Conservation (phyloP, 257 asterid species). For the Scutellaria galericulata region DNA sequence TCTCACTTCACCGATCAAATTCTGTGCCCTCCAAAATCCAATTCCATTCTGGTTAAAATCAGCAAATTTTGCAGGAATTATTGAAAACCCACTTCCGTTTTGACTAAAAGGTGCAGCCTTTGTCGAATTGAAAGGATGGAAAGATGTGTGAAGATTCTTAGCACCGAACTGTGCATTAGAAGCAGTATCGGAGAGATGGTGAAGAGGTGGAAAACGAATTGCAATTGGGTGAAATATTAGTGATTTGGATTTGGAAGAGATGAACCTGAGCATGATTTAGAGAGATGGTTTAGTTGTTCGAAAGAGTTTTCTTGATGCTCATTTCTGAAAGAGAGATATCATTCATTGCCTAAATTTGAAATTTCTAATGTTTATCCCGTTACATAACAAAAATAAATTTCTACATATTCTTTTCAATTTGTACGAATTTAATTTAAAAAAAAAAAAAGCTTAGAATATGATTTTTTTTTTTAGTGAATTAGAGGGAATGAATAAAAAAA, state of each 20-base stretch:
- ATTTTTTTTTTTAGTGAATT: too few relatives aligned
- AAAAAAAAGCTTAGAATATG: too few relatives aligned
- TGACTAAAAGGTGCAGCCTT: slow-evolving; percentile 34
- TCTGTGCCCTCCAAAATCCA: slow-evolving; percentile 35
- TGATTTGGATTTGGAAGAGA: slow-evolving; percentile 41
- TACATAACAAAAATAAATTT: too few relatives aligned
- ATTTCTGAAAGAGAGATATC: too few relatives aligned
- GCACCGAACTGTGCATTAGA: slow-evolving; percentile 18
- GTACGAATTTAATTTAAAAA: too few relatives aligned
- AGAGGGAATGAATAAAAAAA: too few relatives aligned
- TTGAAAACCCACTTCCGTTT: slow-evolving; percentile 30
- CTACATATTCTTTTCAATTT: too few relatives aligned
- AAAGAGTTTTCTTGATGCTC: not conserved
- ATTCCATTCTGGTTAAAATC: slow-evolving; percentile 30
- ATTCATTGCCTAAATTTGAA: too few relatives aligned
- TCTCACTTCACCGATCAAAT: slow-evolving; percentile 46
- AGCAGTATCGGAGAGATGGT: slow-evolving; percentile 16
- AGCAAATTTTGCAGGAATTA: slow-evolving; percentile 29
- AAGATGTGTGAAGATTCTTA: slow-evolving; percentile 29
- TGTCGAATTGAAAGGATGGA: slow-evolving; percentile 35
- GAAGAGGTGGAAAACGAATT: slow-evolving; percentile 24
- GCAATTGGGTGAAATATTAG: slow-evolving; percentile 20
- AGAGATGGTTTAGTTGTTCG: not conserved
- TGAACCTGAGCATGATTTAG: slow-evolving; percentile 48
- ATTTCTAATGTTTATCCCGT: too few relatives aligned